phyloP scores from a whole-genome alignment of 164 flowering plant species.

The Dillenia suffruticosa region DNA sequence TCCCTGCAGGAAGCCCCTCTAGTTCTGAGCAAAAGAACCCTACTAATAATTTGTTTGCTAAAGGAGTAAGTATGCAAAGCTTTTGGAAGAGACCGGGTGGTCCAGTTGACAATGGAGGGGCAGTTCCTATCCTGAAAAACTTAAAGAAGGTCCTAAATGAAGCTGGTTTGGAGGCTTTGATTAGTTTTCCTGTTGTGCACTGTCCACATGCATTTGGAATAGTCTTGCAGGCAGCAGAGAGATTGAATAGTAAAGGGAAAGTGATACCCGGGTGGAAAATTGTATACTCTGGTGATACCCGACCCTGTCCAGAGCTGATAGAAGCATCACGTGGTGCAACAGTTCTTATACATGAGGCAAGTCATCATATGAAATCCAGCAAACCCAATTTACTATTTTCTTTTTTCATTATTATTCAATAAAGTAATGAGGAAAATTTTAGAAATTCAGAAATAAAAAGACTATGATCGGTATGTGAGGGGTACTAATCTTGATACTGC shows the following conservation, averaged over 20 bases:
- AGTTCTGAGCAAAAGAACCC: constrained; percentile 9
- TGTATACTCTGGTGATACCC: constrained; percentile 96
- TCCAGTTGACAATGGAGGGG: constrained; percentile 28
- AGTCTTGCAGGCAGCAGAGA: constrained; percentile 59
- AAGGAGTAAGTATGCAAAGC: constrained; percentile 69
- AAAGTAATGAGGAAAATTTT: neutral
- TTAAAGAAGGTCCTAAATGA: constrained; percentile 58
- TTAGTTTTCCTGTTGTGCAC: constrained; percentile 89
- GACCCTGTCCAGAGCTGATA: constrained; percentile 76
- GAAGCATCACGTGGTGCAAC: constrained; percentile 90
- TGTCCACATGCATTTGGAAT: constrained; percentile 91
- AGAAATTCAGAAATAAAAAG: neutral
- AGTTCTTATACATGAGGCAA: constrained; percentile 94
- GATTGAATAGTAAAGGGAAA: constrained; percentile 60
- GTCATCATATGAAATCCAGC: constrained; percentile 1
- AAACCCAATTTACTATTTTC: neutral
- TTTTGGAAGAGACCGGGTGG: constrained; percentile 53
- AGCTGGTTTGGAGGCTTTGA: constrained; percentile 68
- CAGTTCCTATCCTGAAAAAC: constrained; percentile 30
- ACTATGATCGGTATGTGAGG: neutral
- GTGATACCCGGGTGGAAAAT: constrained; percentile 93
- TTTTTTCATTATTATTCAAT: neutral
- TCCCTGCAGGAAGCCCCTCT: constrained; percentile 16
- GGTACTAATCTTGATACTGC: no score
- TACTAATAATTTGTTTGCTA: constrained; percentile 47